Evolutionary conservation across 805 yeast species (phyloP).

Genomic region (Lipomyces mesembrius): DNA sequence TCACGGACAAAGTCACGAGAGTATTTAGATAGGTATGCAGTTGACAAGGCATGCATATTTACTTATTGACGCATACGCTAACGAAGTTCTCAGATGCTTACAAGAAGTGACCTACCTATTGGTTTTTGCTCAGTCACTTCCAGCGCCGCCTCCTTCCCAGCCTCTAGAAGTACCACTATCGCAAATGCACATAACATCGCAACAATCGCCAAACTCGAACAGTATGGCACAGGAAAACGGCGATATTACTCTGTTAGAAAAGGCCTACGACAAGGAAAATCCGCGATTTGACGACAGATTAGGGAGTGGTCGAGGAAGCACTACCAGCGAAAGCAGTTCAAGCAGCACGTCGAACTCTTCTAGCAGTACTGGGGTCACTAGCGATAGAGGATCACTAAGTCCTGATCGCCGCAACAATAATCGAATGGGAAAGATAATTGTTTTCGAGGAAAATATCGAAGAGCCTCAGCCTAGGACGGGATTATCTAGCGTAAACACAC

Average conservation of each 20-base stretch:
- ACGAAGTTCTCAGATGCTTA: constrained; percentile 20
- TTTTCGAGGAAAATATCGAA: constrained; percentile 7
- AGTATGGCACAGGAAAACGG: neutral
- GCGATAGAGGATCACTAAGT: neutral
- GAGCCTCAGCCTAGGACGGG: neutral
- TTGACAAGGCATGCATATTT: neutral
- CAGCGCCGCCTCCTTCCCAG: constrained; percentile 3
- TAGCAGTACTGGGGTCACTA: neutral
- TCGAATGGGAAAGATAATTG: constrained; percentile 10
- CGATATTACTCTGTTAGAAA: neutral
- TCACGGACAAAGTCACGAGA: constrained; percentile 29
- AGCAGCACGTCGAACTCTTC: constrained; percentile 2
- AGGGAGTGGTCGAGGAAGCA: neutral
- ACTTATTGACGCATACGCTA: neutral
- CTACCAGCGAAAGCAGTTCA: constrained; percentile 3
- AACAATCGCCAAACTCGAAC: neutral
- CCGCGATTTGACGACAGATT: neutral
- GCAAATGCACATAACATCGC: constrained; percentile 1
- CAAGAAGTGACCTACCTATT: constrained; percentile 35
- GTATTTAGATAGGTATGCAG: constrained; percentile 31
- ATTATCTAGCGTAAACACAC: neutral
- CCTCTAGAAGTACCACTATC: constrained; percentile 4
- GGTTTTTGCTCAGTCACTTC: constrained; percentile 30
- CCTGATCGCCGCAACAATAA: constrained; percentile 1
- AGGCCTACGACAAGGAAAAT: neutral